Evolutionary conservation across 1,284 basidiomycete genomes (phyloP), one percentile per base, ranked within the genome.

Genomic region (Kwoniella shivajii): DNA sequence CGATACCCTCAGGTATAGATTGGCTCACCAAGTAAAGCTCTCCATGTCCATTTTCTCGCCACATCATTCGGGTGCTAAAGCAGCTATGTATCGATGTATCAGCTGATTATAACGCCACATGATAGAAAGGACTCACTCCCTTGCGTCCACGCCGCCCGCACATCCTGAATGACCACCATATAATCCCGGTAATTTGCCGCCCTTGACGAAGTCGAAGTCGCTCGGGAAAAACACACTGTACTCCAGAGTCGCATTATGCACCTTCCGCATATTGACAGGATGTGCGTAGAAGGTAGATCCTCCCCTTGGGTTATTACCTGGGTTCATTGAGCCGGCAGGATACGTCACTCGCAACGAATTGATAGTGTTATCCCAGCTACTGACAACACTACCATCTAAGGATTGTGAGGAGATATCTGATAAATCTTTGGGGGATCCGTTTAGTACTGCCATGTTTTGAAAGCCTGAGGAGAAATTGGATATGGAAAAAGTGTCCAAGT

Each of bases 241-340:
- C 69, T 61, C 54, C 18, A 69, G 53, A 11, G 61, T 66, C 9
- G 85, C 85, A 10, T 68, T 50, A 0, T 50, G 57, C 1, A 61
- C 62, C 9, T n/a, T 31, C 11, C 57, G 41, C 22, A 73, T 30
- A 36, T 69, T 61, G 33, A 73, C 78, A 1, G 82, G 81, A 30
- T 77, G 76, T 29, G 85, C 85, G 65, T 89, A 89, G 71, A 88
- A 88, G 61, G 87, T 82, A 0, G 85, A 82, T 1, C 86, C 87
- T 29, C 87, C 87, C 50, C 79, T 72, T 2, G 86, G 85, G 11
- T 77, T 72, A 49, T 78, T 78, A 0, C 74, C 80, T 0, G 87
- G 87, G 67, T 87, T 85, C 73, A 85, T 81, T 0, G 87, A 88
- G 56, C 80, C 74, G 26, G 80, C 80, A 2, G 87, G 87, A 65